These are phyloP conservation scores for Pythium guiyangense DNA, from an alignment of 352 stramenopile genomes.

Conservation along the genomic window DNA sequence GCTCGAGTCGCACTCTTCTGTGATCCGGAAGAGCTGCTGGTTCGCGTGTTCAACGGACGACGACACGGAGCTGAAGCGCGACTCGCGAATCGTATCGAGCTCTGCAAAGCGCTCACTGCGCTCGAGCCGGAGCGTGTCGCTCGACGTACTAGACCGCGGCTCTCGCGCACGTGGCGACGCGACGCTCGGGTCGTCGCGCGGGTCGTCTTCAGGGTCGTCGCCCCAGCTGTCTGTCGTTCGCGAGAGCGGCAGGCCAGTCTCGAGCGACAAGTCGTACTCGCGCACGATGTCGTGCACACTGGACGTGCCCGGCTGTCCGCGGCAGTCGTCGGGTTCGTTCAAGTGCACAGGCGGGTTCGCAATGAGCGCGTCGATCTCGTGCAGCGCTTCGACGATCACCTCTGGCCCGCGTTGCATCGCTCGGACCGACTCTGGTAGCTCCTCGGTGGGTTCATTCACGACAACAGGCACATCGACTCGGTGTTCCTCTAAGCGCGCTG, in stretches of 20 bases:
- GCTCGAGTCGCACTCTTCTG: constrained; percentile 10
- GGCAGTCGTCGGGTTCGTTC: constrained; percentile 8
- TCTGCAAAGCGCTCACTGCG: constrained; percentile 4
- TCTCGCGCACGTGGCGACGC: constrained; percentile 2
- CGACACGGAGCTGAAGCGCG: constrained; percentile 9
- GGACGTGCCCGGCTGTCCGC: background rate
- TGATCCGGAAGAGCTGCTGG: constrained; percentile 11
- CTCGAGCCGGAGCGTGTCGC: background rate
- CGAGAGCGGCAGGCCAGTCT: constrained; percentile 49
- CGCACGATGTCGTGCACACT: constrained; percentile 35
- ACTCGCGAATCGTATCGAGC: constrained; percentile 8
- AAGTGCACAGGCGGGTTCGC: constrained; percentile 13
- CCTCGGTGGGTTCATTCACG: constrained; percentile 15
- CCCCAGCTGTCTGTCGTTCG: constrained; percentile 60
- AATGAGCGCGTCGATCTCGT: constrained; percentile 51
- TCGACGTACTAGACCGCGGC: background rate
- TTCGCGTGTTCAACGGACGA: constrained; percentile 7
- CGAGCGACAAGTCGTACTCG: constrained; percentile 40
- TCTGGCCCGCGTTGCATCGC: constrained; percentile 31
- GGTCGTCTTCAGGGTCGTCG: constrained; percentile 22
- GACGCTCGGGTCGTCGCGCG: constrained; percentile 4
- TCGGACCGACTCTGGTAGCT: constrained; percentile 25
- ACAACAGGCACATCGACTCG: constrained; percentile 11
- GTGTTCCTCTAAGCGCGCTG: constrained; percentile 3
- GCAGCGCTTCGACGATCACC: constrained; percentile 36